Conservation (phyloP, 106 monocot genomes). For the Posidonia australis region DNA sequence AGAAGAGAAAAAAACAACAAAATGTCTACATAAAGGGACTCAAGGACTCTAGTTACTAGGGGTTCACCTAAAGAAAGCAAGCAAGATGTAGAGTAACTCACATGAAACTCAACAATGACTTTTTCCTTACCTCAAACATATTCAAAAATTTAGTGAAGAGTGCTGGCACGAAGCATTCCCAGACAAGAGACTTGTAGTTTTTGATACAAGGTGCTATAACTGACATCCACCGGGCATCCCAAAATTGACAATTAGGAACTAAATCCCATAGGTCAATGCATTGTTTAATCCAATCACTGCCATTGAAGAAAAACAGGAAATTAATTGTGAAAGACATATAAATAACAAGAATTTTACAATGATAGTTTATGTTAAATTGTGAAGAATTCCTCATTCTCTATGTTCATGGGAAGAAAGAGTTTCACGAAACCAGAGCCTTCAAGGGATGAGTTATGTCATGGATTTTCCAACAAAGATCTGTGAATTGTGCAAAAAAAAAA, state of each 20-base stretch:
- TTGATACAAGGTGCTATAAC: conserved; percentile 75
- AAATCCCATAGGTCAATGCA: conserved; percentile 68
- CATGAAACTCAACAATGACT: conserved; percentile 1
- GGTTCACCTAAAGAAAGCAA: too few relatives aligned
- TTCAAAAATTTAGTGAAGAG: conserved; percentile 76
- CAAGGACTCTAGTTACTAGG: too few relatives aligned
- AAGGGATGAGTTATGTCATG: too few relatives aligned
- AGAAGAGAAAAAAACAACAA: too few relatives aligned
- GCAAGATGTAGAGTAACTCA: too few relatives aligned
- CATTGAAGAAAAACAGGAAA: not conserved
- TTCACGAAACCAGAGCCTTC: too few relatives aligned
- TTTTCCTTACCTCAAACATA: conserved; percentile 82
- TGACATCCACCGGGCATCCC: conserved; percentile 89
- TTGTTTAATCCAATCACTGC: conserved; percentile 71
- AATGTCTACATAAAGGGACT: too few relatives aligned
- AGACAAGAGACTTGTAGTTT: conserved; percentile 60
- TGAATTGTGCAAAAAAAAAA: conserved; percentile 2
- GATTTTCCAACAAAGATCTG: too few relatives aligned
- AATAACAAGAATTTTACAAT: not conserved
- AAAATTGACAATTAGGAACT: conserved; percentile 91
- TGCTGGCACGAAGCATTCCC: conserved; percentile 63
- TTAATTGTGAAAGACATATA: not conserved
- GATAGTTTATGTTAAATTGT: conserved; percentile 35
- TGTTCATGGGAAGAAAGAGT: too few relatives aligned
- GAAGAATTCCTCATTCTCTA: conserved; percentile 57